Conservation (phyloP, 2,329 filamentous ascomycete species). For the Colletotrichum incanum region DNA sequence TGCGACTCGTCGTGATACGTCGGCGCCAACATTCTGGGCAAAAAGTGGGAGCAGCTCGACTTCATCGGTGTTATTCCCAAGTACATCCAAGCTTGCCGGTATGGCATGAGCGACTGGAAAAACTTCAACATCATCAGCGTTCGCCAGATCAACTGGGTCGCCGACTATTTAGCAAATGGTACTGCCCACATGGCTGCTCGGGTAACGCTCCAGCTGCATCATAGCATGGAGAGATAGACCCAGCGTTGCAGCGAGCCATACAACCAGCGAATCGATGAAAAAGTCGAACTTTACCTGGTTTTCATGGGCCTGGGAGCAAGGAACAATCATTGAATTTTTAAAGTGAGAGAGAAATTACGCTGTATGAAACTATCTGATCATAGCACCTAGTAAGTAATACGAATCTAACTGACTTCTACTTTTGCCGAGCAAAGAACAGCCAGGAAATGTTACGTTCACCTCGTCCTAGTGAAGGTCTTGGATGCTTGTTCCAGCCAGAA, state of each 20-base stretch:
- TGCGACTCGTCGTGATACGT: slow-evolving; percentile 46
- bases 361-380: no score
- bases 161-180: not conserved
- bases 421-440: no score
- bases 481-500: not conserved
- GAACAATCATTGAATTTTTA: no score
- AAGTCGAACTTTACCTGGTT: not conserved
- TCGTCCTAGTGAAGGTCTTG: not conserved
- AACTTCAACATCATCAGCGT: slow-evolving; percentile 16
- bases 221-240: not conserved
- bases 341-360: no score
- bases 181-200: not conserved
- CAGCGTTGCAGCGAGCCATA: not conserved
- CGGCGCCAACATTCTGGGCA: slow-evolving; percentile 47
- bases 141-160: not conserved
- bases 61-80: slow-evolving; percentile 42
- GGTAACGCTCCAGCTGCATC: not conserved
- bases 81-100: slow-evolving; percentile 41
- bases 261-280: rapidly evolving
- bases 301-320: not conserved
- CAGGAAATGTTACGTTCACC: not conserved
- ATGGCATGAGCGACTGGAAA: slow-evolving; percentile 24
- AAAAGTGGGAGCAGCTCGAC: slow-evolving; percentile 44
- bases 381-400: no score
- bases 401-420: no score